Conservation (phyloP, 306 rosid species). For the Cicer bijugum region DNA sequence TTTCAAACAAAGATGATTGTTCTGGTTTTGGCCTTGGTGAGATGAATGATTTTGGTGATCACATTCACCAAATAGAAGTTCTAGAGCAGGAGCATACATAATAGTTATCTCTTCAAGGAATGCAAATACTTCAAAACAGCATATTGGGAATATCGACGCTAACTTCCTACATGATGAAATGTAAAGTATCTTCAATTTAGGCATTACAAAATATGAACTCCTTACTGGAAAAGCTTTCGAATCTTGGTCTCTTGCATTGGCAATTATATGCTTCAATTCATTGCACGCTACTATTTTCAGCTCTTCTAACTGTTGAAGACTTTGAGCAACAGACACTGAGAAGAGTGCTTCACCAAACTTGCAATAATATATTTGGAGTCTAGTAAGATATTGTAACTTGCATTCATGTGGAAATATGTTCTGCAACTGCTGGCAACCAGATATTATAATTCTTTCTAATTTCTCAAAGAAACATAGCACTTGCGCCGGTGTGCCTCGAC, state of each 20-base stretch:
- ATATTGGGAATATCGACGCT: not conserved
- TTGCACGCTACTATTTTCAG: not conserved
- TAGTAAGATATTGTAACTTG: slow-evolving; percentile 32
- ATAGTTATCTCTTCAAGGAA: not conserved
- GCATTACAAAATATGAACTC: not conserved
- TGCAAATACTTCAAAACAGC: not conserved
- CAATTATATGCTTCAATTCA: not conserved
- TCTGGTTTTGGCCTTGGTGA: not conserved
- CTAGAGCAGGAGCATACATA: not conserved
- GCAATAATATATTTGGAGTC: not conserved
- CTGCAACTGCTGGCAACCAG: not conserved
- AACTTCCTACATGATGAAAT: not conserved
- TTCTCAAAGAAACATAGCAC: not conserved
- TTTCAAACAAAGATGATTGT: not conserved
- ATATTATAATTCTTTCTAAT: not conserved
- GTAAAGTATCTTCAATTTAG: not conserved
- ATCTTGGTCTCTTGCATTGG: not conserved
- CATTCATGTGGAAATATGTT: slow-evolving; percentile 30
- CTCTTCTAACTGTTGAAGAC: not conserved
- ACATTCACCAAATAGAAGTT: slow-evolving; percentile 13
- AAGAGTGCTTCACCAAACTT: slow-evolving; percentile 4
- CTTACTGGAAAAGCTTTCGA: not conserved
- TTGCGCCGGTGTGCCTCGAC: slow-evolving; percentile 2
- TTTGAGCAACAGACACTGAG: slow-evolving; percentile 2
- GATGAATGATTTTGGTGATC: not conserved